Evolutionary conservation across 192 early-diverging fungal genomes (phyloP), one percentile per base, ranked within the genome.

Genomic region (Linnemannia zychae): DNA sequence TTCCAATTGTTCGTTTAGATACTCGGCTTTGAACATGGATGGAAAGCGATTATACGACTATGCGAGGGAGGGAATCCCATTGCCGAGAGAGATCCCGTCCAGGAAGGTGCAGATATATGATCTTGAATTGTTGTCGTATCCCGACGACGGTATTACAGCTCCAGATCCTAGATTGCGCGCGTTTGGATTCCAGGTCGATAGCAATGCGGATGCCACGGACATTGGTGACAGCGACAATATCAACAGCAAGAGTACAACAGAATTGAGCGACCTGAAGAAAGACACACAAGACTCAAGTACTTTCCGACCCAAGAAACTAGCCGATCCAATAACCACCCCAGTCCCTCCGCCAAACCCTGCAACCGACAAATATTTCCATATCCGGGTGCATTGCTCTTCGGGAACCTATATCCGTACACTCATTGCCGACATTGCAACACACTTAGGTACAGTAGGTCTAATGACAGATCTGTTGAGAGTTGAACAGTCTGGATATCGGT

Each of bases 371-470:
- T 67, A 47, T 13, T 89, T 94, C 76, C 90, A 92, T 78, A 81
- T 96, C 36, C 63, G 86, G n/a, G 89, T 96, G 1, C 77, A 87
- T 44, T 91, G 93, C 71, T 90, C 93, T 38, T 91, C 94, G 38
- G 95, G 95, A 33, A 93, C 93, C 17, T 96, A 96, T 86, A 90
- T 96, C 67, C 87, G 95, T 11, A 93, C 92, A 50, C 79, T 96
- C 36, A 87, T 96, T n/a, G 75, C 94, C 69, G 94, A 96, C 65
- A 68, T 96, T 48, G 94, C 92, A 13, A 57, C 80, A 24, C 60
- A 66, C 0, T 67, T 95, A 34, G 92, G 91, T 13, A 91, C 90
- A 17, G 89, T 81, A 0, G 95, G 93, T 0, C 88, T 91, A 44
- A 94, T 95, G 92, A 85, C 90, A 6, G 90, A 88, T 40, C 87